These are phyloP conservation scores for Tylopilus vinaceipallidus DNA, from an alignment of 768 basidiomycete species.

Conservation along the genomic window DNA sequence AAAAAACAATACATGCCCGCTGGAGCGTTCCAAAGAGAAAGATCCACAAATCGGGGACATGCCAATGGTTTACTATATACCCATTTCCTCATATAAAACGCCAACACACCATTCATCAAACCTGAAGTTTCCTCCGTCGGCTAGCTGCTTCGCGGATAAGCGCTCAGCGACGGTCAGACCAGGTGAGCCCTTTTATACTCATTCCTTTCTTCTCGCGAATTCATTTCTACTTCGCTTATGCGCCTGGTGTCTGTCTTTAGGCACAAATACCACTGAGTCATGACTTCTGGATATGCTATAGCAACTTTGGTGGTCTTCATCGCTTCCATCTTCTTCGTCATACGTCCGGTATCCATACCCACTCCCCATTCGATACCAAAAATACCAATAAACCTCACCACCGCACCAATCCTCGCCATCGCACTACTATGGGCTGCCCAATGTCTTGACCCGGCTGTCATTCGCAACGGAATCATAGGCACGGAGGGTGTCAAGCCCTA, in stretches of 20 bases:
- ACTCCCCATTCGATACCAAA: conserved; percentile 32
- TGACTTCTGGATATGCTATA: conserved; percentile 46
- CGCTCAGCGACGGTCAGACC: too few relatives aligned
- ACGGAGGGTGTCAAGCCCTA: conserved; percentile 80
- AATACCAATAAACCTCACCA: conserved; percentile 48
- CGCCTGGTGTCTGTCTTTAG: background rate
- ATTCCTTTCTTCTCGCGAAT: background rate
- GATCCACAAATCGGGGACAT: too few relatives aligned
- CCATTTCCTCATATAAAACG: too few relatives aligned
- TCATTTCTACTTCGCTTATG: background rate
- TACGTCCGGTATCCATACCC: conserved; percentile 44
- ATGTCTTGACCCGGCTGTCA: conserved; percentile 44
- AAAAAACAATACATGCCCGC: too few relatives aligned
- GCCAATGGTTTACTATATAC: too few relatives aligned
- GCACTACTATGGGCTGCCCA: conserved; percentile 54
- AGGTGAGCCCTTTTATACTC: too few relatives aligned
- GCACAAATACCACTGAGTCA: conserved; percentile 18
- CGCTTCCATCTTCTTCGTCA: conserved; percentile 51
- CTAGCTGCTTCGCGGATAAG: too few relatives aligned
- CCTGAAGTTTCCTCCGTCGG: too few relatives aligned
- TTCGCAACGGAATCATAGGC: conserved; percentile 79
- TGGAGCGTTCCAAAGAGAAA: too few relatives aligned
- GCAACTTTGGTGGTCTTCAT: conserved; percentile 53
- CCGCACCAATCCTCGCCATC: conserved; percentile 53
- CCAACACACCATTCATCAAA: too few relatives aligned